These are phyloP conservation scores for Aspergillus udagawae DNA, from an alignment of 2,329 filamentous ascomycete species.

Conservation along the genomic window DNA sequence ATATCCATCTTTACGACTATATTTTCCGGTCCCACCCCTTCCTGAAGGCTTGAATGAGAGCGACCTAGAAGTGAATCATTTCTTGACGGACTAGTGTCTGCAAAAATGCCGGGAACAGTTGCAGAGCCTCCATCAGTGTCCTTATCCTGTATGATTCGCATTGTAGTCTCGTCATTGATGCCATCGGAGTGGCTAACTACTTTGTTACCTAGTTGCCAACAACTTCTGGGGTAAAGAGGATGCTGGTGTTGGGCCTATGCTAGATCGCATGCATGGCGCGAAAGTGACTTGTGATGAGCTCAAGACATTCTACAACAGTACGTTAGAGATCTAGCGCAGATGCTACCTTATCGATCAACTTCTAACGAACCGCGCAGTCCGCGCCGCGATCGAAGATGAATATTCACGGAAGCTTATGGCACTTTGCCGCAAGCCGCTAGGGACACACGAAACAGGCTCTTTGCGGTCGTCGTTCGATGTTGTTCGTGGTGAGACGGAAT, in stretches of 20 bases:
- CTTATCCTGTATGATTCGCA: slow-evolving; percentile 57
- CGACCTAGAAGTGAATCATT: slow-evolving; percentile 35
- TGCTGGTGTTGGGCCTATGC: slow-evolving; percentile 83
- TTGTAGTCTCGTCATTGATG: background rate
- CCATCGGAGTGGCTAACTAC: slow-evolving; percentile 4
- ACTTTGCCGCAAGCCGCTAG: slow-evolving; percentile 81
- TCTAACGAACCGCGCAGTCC: slow-evolving; percentile 52
- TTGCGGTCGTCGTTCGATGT: slow-evolving; percentile 82
- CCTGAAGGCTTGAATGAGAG: slow-evolving; percentile 24
- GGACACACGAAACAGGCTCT: slow-evolving; percentile 80
- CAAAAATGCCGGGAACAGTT: slow-evolving; percentile 57
- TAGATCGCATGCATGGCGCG: slow-evolving; percentile 90
- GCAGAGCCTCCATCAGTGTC: slow-evolving; percentile 62
- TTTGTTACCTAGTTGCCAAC: slow-evolving; percentile 66
- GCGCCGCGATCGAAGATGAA: slow-evolving; percentile 92
- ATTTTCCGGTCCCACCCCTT: slow-evolving; percentile 9
- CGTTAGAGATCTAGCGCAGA: slow-evolving; percentile 18
- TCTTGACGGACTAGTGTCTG: slow-evolving; percentile 12
- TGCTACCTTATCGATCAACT: background rate
- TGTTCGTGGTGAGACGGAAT: slow-evolving; percentile 81
- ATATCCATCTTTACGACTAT: slow-evolving; percentile 4
- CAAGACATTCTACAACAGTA: slow-evolving; percentile 82
- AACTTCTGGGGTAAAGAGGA: slow-evolving; percentile 99
- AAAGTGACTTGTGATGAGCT: slow-evolving; percentile 95
- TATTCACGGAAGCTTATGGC: slow-evolving; percentile 85